These are phyloP conservation scores for Austroboletus rostrupii DNA, from an alignment of 1,284 basidiomycete species.

Conservation along the genomic window DNA sequence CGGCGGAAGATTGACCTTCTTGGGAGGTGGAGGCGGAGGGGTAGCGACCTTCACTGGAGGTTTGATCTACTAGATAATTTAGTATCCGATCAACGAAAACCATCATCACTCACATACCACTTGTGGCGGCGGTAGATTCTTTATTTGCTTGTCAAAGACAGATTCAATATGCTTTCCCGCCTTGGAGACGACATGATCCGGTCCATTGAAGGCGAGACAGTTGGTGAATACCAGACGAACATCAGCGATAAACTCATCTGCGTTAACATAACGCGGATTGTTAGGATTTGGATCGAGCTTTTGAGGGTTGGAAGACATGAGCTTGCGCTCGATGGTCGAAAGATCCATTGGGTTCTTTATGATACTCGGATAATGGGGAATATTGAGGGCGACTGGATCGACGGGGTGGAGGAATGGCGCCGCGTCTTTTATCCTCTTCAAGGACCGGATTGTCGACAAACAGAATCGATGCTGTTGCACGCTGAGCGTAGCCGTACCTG, in stretches of 20 bases:
- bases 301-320: slow-evolving; percentile 70
- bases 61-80: slow-evolving; percentile 39
- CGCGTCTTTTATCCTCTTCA: slow-evolving; percentile 88
- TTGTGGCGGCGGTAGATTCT: slow-evolving; percentile 72
- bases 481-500: slow-evolving; percentile 45
- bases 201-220: slow-evolving; percentile 89
- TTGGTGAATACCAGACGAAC: slow-evolving; percentile 88
- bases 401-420: slow-evolving; percentile 84
- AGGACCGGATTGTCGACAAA: slow-evolving; percentile 70
- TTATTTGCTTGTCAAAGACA: slow-evolving; percentile 85
- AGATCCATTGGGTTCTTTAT: slow-evolving; percentile 95
- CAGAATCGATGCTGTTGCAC: slow-evolving; percentile 79
- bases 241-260: slow-evolving; percentile 80
- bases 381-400: slow-evolving; percentile 83
- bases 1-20: slow-evolving; percentile 39
- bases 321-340: slow-evolving; percentile 88
- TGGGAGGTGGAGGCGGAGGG: slow-evolving; percentile 35
- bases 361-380: slow-evolving; percentile 88
- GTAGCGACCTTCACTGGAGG: slow-evolving; percentile 52
- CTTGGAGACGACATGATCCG: slow-evolving; percentile 75
- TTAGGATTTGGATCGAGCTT: slow-evolving; percentile 67
- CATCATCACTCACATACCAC: slow-evolving; percentile 53
- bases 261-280: slow-evolving; percentile 71
- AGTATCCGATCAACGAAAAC: slow-evolving; percentile 15
- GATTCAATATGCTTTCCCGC: slow-evolving; percentile 83